These are phyloP conservation scores for Borovskyia barvae DNA, from an alignment of 208 protist genomes.

Conservation along the genomic window DNA sequence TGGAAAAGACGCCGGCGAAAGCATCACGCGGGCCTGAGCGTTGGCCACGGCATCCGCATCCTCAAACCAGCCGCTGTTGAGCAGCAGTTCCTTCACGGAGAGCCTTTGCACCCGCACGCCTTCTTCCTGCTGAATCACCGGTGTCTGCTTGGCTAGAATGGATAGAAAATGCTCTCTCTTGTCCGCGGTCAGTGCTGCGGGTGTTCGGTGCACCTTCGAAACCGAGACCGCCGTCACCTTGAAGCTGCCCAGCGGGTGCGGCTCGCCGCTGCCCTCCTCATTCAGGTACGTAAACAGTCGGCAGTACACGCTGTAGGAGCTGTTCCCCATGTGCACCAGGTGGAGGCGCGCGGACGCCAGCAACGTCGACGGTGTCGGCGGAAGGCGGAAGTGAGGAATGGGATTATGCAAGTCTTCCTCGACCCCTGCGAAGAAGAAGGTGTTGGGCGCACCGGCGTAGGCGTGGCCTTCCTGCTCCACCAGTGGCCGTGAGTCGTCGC, in stretches of 20 bases:
- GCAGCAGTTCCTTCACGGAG: not conserved
- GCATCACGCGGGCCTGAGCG: not conserved
- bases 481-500: conserved; percentile 7
- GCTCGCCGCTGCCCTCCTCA: conserved; percentile 18
- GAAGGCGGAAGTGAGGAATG: conserved; percentile 23
- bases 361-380: conserved; percentile 37
- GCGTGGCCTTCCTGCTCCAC: conserved; percentile 23
- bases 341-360: conserved; percentile 31
- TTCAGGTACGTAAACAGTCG: conserved; percentile 47
- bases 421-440: conserved; percentile 65
- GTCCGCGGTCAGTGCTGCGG: conserved; percentile 11
- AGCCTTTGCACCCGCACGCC: conserved; percentile 11
- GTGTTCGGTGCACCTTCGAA: conserved; percentile 37
- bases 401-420: conserved; percentile 35
- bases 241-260: conserved; percentile 42
- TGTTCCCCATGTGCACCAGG: conserved; percentile 49
- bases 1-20: not conserved
- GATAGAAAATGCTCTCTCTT: conserved; percentile 5
- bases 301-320: conserved; percentile 48
- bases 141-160: not conserved
- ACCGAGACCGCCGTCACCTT: conserved; percentile 56
- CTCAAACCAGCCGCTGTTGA: conserved; percentile 15
- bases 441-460: conserved; percentile 20
- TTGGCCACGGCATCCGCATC: conserved; percentile 3
- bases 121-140: not conserved